These are phyloP conservation scores for Pontederia paniculata DNA, from an alignment of 176 grass and related monocot species.

Conservation along the genomic window DNA sequence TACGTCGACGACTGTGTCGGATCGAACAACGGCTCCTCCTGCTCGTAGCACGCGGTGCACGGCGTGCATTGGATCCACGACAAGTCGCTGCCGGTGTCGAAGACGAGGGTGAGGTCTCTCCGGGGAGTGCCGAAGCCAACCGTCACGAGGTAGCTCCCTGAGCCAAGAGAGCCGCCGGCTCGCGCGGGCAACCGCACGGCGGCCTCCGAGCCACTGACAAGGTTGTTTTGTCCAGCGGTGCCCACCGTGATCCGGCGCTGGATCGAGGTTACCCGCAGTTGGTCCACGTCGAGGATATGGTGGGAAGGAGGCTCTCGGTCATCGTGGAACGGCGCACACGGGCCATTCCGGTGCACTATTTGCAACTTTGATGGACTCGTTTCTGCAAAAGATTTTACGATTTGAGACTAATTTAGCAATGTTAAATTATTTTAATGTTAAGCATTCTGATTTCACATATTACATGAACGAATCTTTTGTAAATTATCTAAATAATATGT, in stretches of 20 bases:
- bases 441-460: no score
- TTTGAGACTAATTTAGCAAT: no score
- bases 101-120: conserved; percentile 32
- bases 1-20: conserved; percentile 45
- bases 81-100: conserved; percentile 84
- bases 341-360: conserved; percentile 47
- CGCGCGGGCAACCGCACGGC: conserved; percentile 31
- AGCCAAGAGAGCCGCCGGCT: conserved; percentile 34
- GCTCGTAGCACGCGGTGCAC: conserved; percentile 45
- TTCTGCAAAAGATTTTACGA: no score
- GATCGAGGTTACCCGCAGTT: conserved; percentile 39
- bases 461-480: no score
- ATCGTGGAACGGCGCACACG: conserved; percentile 33
- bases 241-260: conserved; percentile 23
- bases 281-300: conserved; percentile 43
- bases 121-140: conserved; percentile 61
- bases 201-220: conserved; percentile 18
- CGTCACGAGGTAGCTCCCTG: conserved; percentile 55
- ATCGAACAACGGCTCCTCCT: conserved; percentile 70
- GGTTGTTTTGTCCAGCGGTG: no score
- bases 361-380: conserved; percentile 23
- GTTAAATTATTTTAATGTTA: no score
- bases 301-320: conserved; percentile 14
- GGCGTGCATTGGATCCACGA: conserved; percentile 84
- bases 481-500: no score